Evolutionary conservation across 805 yeast genomes (phyloP).

Genomic region (Candida coquimbonensis): DNA sequence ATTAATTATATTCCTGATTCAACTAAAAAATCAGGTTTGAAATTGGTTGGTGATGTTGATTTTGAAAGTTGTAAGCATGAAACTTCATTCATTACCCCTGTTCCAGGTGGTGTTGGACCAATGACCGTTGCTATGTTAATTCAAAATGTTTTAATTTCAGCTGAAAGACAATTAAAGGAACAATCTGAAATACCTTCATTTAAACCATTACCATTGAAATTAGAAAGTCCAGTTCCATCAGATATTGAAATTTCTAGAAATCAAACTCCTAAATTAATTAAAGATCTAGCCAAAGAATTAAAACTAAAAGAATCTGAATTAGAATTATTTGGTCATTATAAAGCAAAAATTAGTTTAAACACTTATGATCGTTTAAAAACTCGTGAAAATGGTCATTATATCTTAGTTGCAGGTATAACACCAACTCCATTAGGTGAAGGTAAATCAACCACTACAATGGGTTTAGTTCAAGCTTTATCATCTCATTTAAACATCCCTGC

Average conservation of each 20-base stretch:
- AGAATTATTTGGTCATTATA: constrained; percentile 82
- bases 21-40: constrained; percentile 66
- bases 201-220: constrained; percentile 42
- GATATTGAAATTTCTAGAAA: constrained; percentile 86
- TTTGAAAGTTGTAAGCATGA: constrained; percentile 55
- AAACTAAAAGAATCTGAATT: constrained; percentile 76
- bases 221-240: constrained; percentile 71
- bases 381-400: constrained; percentile 71
- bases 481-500: constrained; percentile 80
- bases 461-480: constrained; percentile 93
- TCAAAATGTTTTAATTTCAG: constrained; percentile 75
- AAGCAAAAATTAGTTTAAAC: constrained; percentile 78
- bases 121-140: constrained; percentile 98
- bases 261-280: constrained; percentile 80
- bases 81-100: constrained; percentile 82
- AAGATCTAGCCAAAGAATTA: constrained; percentile 67
- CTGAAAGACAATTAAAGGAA: constrained; percentile 36
- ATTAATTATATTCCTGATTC: constrained; percentile 81
- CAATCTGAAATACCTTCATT: constrained; percentile 6
- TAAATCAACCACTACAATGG: constrained; percentile 92
- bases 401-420: constrained; percentile 93
- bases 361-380: constrained; percentile 60
- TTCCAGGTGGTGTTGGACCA: constrained; percentile 99
- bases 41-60: constrained; percentile 94
- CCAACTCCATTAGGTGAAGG: constrained; percentile 99